Conservation (phyloP, 164 flowering plant genomes). For the Platanus orientalis region DNA sequence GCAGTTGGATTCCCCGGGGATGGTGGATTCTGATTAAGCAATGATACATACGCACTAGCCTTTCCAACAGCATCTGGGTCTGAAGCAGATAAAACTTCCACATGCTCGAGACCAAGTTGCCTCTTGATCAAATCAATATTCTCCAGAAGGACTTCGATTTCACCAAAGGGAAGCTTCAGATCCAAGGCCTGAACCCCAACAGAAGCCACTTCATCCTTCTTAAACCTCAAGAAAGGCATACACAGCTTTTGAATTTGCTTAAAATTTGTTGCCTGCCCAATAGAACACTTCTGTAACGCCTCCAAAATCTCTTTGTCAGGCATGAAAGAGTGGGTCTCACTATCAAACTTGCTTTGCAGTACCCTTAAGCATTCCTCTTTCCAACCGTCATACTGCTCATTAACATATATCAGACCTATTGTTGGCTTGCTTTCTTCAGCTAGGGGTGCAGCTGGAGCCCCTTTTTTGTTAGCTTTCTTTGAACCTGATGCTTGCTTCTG, state of each 20-base stretch:
- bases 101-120: conserved; percentile 65
- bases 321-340: conserved; percentile 38
- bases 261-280: conserved; percentile 46
- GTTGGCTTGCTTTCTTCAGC: conserved; percentile 34
- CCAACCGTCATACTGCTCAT: conserved; percentile 84
- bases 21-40: conserved; percentile 66
- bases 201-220: conserved; percentile 63
- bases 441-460: conserved; percentile 25
- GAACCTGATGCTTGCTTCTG: conserved; percentile 67
- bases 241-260: conserved; percentile 66
- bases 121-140: conserved; percentile 70
- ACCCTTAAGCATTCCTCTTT: conserved; percentile 70
- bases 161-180: conserved; percentile 73
- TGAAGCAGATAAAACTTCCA: conserved; percentile 49
- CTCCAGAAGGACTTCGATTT: conserved; percentile 68
- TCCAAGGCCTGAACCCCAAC: conserved; percentile 76
- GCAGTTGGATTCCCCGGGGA: conserved; percentile 86
- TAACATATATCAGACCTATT: conserved; percentile 67
- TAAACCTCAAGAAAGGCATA: conserved; percentile 86
- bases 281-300: conserved; percentile 40
- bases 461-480: conserved; percentile 59
- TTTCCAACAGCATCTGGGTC: conserved; percentile 41
- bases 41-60: conserved; percentile 44
- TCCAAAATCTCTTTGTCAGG: conserved; percentile 59
- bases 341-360: conserved; percentile 51